Evolutionary conservation across 306 rosid species (phyloP).

Genomic region (Hippophae gyantsensis): DNA sequence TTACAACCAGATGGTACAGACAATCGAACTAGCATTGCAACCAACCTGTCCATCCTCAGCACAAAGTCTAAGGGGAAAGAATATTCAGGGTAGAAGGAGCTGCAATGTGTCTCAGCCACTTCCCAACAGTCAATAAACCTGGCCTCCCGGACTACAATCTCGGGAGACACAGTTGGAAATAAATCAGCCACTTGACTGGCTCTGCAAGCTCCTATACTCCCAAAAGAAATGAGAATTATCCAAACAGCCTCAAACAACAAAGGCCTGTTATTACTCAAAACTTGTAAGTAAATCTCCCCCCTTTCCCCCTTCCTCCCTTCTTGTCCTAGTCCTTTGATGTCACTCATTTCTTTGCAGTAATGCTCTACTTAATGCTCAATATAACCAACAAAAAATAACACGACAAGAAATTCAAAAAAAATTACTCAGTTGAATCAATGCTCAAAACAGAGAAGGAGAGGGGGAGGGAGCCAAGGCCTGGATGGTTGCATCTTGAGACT

Average conservation of each 20-base stretch:
- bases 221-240: constrained; percentile 13
- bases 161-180: constrained; percentile 66
- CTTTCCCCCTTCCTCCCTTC: no score
- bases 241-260: constrained; percentile 7
- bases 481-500: no score
- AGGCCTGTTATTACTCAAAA: background rate
- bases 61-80: constrained; percentile 81
- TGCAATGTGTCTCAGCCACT: constrained; percentile 99
- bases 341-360: no score
- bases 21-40: constrained; percentile 77
- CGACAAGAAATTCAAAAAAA: no score
- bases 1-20: constrained; percentile 71
- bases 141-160: constrained; percentile 79
- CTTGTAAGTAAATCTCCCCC: background rate
- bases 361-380: no score
- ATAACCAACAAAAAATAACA: no score
- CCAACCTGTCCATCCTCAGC: constrained; percentile 75
- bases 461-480: no score
- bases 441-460: no score
- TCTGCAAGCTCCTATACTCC: constrained; percentile 62
- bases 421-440: no score
- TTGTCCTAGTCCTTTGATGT: no score
- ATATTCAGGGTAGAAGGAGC: constrained; percentile 91
- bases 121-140: constrained; percentile 96
- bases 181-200: constrained; percentile 84